Evolutionary conservation across 352 stramenopile genomes (phyloP).

Genomic region (Phytophthora colocasiae): DNA sequence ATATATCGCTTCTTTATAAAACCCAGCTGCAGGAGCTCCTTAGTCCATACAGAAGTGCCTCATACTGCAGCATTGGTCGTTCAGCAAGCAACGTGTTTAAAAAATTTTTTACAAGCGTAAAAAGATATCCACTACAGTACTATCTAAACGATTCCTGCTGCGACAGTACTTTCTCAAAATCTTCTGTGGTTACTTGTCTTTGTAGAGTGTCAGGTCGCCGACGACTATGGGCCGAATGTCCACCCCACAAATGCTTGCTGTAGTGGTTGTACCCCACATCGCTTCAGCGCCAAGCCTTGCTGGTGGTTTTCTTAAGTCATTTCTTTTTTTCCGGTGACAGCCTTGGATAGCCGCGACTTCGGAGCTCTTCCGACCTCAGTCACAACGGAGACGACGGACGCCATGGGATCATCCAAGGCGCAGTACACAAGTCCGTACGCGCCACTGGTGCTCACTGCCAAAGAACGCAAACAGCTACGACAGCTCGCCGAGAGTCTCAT

Average conservation of each 20-base stretch:
- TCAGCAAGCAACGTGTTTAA: too few species aligned
- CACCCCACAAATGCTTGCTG: slow-evolving; percentile 15
- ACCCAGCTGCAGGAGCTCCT: too few species aligned
- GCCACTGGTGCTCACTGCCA: slow-evolving; percentile 15
- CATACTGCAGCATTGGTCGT: too few species aligned
- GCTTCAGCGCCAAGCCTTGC: slow-evolving; percentile 5
- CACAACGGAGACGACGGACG: slow-evolving; percentile 18
- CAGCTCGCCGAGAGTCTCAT: slow-evolving; percentile 33
- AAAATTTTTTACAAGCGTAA: too few species aligned
- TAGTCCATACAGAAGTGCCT: too few species aligned
- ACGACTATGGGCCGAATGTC: slow-evolving; percentile 2
- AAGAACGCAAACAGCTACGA: slow-evolving; percentile 30
- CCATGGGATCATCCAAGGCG: slow-evolving; percentile 28
- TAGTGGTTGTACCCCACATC: neutral
- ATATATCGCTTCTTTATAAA: too few species aligned
- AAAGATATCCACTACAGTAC: too few species aligned
- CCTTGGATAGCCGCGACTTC: slow-evolving; percentile 13
- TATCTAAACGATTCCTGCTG: too few species aligned
- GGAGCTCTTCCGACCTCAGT: slow-evolving; percentile 12
- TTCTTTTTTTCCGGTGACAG: slow-evolving; percentile 11
- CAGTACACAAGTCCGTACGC: slow-evolving; percentile 34
- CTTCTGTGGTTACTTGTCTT: slow-evolving; percentile 6
- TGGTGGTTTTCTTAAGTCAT: slow-evolving; percentile 13
- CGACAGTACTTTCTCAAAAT: slow-evolving; percentile 1
- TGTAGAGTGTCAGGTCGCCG: slow-evolving; percentile 8